Evolutionary conservation across 257 asterid species (phyloP).

Genomic region (Scutellaria barbata): DNA sequence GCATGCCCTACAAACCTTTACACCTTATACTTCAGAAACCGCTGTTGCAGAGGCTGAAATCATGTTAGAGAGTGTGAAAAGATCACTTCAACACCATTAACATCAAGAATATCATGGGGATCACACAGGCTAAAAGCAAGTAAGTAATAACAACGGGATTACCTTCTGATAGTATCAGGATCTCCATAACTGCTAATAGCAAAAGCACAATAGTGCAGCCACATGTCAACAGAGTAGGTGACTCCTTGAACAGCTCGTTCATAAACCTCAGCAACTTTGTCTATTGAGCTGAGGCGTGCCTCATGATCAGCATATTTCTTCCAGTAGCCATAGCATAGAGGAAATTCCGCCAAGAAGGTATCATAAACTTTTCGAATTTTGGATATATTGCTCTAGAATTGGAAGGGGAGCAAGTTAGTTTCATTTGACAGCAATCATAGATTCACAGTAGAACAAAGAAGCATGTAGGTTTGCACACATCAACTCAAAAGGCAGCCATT

Average conservation of each 20-base stretch:
- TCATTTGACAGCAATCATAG: neutral
- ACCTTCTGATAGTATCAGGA: slow-evolving; percentile 91
- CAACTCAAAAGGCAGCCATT: slow-evolving; percentile 20
- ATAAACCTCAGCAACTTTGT: slow-evolving; percentile 91
- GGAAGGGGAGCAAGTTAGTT: slow-evolving; percentile 4
- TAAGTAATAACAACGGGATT: slow-evolving; percentile 40
- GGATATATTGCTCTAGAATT: slow-evolving; percentile 67
- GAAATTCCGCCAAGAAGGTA: slow-evolving; percentile 90
- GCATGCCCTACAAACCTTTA: slow-evolving; percentile 71
- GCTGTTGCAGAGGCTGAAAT: slow-evolving; percentile 73
- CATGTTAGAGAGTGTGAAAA: slow-evolving; percentile 59
- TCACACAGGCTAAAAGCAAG: slow-evolving; percentile 37
- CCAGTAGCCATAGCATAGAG: slow-evolving; percentile 98
- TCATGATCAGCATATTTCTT: slow-evolving; percentile 99
- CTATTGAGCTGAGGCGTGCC: slow-evolving; percentile 82
- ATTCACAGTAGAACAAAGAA: slow-evolving; percentile 2
- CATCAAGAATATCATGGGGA: slow-evolving; percentile 44
- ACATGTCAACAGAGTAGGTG: slow-evolving; percentile 98
- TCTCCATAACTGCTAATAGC: slow-evolving; percentile 88
- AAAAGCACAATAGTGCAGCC: slow-evolving; percentile 94
- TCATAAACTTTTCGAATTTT: slow-evolving; percentile 89
- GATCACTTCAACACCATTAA: slow-evolving; percentile 48
- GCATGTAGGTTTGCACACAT: neutral
- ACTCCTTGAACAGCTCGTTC: slow-evolving; percentile 97
- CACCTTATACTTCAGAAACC: slow-evolving; percentile 61